Conservation (phyloP, 208 protist species). For the Crithidia brevicula region DNA sequence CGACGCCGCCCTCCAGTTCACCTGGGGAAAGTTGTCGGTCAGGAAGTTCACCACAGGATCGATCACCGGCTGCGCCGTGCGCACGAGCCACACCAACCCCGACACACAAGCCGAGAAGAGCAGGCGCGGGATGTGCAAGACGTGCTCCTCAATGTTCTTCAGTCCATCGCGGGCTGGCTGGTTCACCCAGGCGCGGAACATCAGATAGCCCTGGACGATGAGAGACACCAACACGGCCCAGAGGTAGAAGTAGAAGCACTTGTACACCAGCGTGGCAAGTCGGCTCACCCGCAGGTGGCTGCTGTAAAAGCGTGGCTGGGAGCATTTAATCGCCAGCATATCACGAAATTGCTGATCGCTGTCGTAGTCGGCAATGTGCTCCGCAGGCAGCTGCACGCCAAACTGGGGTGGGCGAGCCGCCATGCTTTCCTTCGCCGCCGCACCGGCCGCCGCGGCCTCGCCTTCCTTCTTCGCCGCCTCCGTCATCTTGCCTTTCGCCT, state of each 20-base stretch:
- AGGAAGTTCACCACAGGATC: conserved; percentile 62
- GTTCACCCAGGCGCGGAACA: conserved; percentile 89
- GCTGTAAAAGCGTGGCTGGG: conserved; percentile 75
- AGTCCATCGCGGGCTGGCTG: conserved; percentile 78
- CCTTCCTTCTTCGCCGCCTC: conserved; percentile 11
- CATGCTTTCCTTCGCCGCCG: conserved; percentile 8
- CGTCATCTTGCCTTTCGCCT: conserved; percentile 19
- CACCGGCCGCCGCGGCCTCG: conserved; percentile 4
- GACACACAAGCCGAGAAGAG: conserved; percentile 71
- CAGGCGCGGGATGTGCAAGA: conserved; percentile 84
- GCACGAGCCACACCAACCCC: conserved; percentile 56
- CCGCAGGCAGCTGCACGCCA: conserved; percentile 25
- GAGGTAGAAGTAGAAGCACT: conserved; percentile 84
- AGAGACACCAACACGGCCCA: conserved; percentile 80
- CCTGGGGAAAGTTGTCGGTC: conserved; percentile 60
- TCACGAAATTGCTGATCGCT: conserved; percentile 82
- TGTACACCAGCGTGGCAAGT: conserved; percentile 70
- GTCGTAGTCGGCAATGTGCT: conserved; percentile 43
- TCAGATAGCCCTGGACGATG: conserved; percentile 78
- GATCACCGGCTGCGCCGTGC: conserved; percentile 63
- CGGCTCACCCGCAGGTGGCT: conserved; percentile 72
- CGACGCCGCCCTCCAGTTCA: conserved; percentile 71
- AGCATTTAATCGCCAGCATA: conserved; percentile 81
- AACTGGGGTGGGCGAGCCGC: background rate
- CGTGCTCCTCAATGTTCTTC: conserved; percentile 79